Conservation (phyloP, 73 alveolate genomes). For the Paramecium primaurelia region DNA sequence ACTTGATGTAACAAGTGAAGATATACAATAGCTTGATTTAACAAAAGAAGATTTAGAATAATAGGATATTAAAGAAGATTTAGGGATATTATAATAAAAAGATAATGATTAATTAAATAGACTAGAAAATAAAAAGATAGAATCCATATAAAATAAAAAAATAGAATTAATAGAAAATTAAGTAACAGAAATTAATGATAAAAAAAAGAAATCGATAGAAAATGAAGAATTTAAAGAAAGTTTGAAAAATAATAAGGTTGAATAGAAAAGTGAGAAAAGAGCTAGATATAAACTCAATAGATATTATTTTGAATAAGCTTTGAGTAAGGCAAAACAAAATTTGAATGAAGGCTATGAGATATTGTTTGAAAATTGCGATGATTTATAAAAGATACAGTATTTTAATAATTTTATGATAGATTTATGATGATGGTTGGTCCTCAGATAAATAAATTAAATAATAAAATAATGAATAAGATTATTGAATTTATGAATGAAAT, state of each 20-base stretch:
- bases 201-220: not conserved
- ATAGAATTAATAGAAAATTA: not conserved
- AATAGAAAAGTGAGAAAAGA: not conserved
- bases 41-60: not conserved
- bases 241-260: not conserved
- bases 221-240: not conserved
- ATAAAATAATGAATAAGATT: not conserved
- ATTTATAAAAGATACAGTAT: conserved; percentile 7
- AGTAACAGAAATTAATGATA: not conserved
- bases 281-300: not conserved
- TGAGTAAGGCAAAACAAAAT: not conserved
- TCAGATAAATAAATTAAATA: not conserved
- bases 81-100: not conserved
- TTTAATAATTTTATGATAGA: not conserved
- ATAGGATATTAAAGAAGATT: not conserved
- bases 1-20: not conserved
- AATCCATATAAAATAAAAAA: not conserved
- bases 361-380: not conserved
- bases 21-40: not conserved
- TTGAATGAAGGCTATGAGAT: not conserved
- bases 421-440: not conserved
- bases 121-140: not conserved
- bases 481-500: not conserved
- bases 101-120: not conserved
- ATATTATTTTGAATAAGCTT: not conserved